Evolutionary conservation across 805 yeast genomes (phyloP), one percentile per base, ranked within the genome.

Genomic region (Schwanniomyces pseudopolymorphus): DNA sequence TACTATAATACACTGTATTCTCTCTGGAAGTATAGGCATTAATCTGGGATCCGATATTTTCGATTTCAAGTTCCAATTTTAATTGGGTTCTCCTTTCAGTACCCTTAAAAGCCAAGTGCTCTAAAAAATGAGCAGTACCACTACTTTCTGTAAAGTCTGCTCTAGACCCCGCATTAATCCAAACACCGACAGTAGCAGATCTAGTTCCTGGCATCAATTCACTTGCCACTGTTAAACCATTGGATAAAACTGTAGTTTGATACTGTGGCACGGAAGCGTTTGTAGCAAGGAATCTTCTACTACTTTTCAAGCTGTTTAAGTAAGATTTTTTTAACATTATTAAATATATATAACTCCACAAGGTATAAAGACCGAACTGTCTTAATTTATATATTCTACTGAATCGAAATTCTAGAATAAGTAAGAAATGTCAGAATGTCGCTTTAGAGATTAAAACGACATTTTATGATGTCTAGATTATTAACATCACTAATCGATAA

Each of bases 1-100:
- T 90, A 41, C 98, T 96, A 67, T 90, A 94, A 67, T 91, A 94
- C 7, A 92, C 99, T 1, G 99, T 94, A 69, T 90, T 91, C 63
- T 94, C 99, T 61, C 99, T 81, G 17, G 97, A 89, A 2, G 99
- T 94, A 73, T 94, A 94, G n/a, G 99, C 99, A 64, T 95, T 94
- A 60, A 94, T 80, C 70, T 94, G 99, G 21, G 97, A 89, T 3
- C 99, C 99, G 59, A 91, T 80, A 72, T 94, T 87, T 68, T 94
- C 99, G 48, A 94, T 89, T 69, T 94, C 98, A 39, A 91, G 73
- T 67, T 94, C 99, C 46, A 94, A 75, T 49, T 83, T 82, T 47
- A 83, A 74, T 72, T 94, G 98, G 10, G 89, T 72, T 64, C 99
- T 80, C 46, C 76, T 77, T 44, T 77, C 67, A 11, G 99, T 94